Base-by-base conservation (phyloP, 768 basidiomycete species). In the Mycena vulgaris region DNA sequence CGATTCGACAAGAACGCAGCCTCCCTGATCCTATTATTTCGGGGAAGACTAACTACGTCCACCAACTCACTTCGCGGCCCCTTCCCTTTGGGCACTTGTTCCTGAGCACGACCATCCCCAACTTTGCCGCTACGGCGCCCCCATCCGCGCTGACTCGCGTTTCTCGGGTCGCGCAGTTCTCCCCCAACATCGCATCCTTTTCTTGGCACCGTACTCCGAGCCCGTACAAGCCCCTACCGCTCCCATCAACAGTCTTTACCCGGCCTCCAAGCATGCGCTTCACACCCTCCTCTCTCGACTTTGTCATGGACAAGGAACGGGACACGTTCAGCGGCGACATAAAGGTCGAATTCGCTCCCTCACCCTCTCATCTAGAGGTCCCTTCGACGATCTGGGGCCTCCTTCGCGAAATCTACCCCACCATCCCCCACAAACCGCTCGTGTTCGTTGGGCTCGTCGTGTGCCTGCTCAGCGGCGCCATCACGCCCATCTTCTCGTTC, bases 401-500 rank as follows among this genome's bases (percentile, higher is more conserved):
- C 27, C 72, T 92, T 19, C 86, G 87, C 66, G 81, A 79, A 9
- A 84, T 92, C 68, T 92, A 89, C 77, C 93, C 92, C 3, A 89
- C 89, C 0, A 82, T 98, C 30, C 96, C 96, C 0, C 78, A 87
- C 77, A 98, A 97, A 75, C 84, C 85, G 5, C 71, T 94, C 48
- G 79, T 98, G 68, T 75, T 90, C 77, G 31, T 94, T 60, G 96
- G 96, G 21, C 83, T 97, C 28, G 3, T 90, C 65, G 76, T 88
- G n/a, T 92, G 92, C 66, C 71, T 95, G 47, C 79, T 88, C 61
- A 93, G 90, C 73, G 97, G 98, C 25, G 88, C 93, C 4, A 90
- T 93, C 85, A 98, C 96, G 0, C 97, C 98, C 3, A 67, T 98
- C 51, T 99, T 98, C 86, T 96, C 97, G 2, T 95, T 87, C 84